phyloP scores from a whole-genome alignment of 1,284 basidiomycete genomes.

The Fomitopsis pinicola region DNA sequence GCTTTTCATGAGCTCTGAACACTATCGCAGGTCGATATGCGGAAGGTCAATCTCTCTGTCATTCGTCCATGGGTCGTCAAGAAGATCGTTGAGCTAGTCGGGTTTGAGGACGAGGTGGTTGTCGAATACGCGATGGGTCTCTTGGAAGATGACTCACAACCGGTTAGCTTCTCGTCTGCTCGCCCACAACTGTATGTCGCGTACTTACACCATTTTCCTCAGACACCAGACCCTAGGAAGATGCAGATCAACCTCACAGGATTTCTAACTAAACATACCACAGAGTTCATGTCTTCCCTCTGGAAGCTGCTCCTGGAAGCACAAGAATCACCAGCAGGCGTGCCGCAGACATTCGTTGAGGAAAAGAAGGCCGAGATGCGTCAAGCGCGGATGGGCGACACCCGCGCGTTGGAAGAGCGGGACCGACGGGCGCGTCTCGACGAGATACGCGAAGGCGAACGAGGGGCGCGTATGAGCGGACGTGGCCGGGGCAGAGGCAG shows the following conservation, averaged over 20 bases:
- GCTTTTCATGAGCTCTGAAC: background rate
- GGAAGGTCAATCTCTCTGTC: slow-evolving; percentile 88
- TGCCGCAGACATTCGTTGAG: slow-evolving; percentile 92
- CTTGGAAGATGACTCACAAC: slow-evolving; percentile 79
- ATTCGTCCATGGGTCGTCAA: slow-evolving; percentile 94
- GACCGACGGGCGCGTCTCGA: slow-evolving; percentile 65
- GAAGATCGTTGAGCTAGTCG: slow-evolving; percentile 85
- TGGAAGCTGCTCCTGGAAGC: slow-evolving; percentile 92
- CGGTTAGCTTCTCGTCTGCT: slow-evolving; percentile 46
- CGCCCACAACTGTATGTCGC: background rate
- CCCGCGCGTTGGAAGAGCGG: slow-evolving; percentile 64
- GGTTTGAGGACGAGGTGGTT: slow-evolving; percentile 96
- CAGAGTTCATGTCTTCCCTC: slow-evolving; percentile 82
- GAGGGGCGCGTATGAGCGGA: slow-evolving; percentile 40
- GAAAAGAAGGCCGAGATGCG: slow-evolving; percentile 95
- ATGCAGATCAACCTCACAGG: slow-evolving; percentile 95
- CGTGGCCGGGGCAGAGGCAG: slow-evolving; percentile 34
- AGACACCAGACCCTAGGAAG: slow-evolving; percentile 90
- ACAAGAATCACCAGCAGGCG: slow-evolving; percentile 84
- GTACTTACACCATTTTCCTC: slow-evolving; percentile 2
- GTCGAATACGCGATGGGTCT: slow-evolving; percentile 95
- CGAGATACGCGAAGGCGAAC: slow-evolving; percentile 57
- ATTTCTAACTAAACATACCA: slow-evolving; percentile 81
- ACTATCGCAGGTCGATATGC: slow-evolving; percentile 78
- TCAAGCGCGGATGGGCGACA: slow-evolving; percentile 66